phyloP scores from a whole-genome alignment of 176 grass and related monocot genomes.

The Juncus inflexus region DNA sequence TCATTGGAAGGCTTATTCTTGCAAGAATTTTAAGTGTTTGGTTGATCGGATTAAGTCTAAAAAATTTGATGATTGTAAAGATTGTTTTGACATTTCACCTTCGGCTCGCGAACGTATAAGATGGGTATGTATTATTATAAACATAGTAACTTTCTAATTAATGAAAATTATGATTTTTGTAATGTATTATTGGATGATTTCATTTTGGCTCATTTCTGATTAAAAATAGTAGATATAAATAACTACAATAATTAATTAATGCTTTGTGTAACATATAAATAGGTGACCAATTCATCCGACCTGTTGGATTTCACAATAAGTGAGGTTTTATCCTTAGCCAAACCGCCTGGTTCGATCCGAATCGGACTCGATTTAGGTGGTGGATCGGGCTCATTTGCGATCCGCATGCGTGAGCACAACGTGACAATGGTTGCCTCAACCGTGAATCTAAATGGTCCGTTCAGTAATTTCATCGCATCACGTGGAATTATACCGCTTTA shows the following conservation, averaged over 20 bases:
- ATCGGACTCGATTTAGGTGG: conserved; percentile 44
- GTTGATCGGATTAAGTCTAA: conserved; percentile 31
- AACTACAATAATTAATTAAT: too few relatives aligned
- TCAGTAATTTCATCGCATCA: conserved; percentile 35
- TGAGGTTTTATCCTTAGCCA: conserved; percentile 23
- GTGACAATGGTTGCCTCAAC: conserved; percentile 40
- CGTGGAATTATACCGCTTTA: conserved; percentile 36
- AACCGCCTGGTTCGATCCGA: conserved; percentile 29
- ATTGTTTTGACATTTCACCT: conserved; percentile 36
- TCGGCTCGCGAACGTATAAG: conserved; percentile 27
- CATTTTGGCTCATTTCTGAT: too few relatives aligned
- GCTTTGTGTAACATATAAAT: neutral
- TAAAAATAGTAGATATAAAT: too few relatives aligned
- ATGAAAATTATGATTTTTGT: too few relatives aligned
- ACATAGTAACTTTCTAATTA: neutral
- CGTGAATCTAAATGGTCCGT: conserved; percentile 43
- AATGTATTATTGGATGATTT: too few relatives aligned
- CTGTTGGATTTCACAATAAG: conserved; percentile 38
- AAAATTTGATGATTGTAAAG: conserved; percentile 45
- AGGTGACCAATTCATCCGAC: conserved; percentile 28
- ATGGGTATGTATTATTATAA: conserved; percentile 23
- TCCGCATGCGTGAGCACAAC: conserved; percentile 38
- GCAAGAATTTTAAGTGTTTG: conserved; percentile 41
- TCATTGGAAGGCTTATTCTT: conserved; percentile 41
- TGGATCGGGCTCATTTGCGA: conserved; percentile 31